Evolutionary conservation across 1,284 basidiomycete genomes (phyloP).

Genomic region (Rhizoctonia solani): DNA sequence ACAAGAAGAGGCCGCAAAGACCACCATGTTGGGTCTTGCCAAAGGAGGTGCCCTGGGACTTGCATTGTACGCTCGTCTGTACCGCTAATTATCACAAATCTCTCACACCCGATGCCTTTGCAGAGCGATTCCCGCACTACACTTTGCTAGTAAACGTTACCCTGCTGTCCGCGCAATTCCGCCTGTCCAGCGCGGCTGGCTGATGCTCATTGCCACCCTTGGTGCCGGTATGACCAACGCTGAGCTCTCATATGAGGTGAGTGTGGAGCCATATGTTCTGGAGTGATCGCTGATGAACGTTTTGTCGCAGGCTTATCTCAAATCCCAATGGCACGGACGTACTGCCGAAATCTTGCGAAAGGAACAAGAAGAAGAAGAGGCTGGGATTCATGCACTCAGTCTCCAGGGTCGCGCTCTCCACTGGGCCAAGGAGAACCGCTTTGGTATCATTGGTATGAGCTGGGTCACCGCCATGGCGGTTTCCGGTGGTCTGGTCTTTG

Average conservation of each 20-base stretch:
- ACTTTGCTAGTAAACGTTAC: constrained; percentile 29
- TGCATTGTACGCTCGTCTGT: neutral
- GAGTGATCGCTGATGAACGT: neutral
- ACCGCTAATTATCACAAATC: neutral
- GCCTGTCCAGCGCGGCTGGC: constrained; percentile 17
- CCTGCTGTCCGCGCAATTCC: constrained; percentile 23
- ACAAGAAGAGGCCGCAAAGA: constrained; percentile 42
- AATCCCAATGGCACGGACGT: constrained; percentile 30
- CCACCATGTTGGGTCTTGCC: constrained; percentile 1
- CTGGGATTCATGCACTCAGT: constrained; percentile 13
- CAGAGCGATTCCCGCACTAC: constrained; percentile 13
- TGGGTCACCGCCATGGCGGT: constrained; percentile 32
- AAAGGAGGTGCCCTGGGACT: constrained; percentile 9
- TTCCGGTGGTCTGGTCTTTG: constrained; percentile 28
- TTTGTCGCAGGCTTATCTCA: constrained; percentile 14
- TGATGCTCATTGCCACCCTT: constrained; percentile 14
- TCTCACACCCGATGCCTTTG: neutral
- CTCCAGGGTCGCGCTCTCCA: constrained; percentile 26
- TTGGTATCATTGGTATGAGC: constrained; percentile 32
- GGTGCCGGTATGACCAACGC: constrained; percentile 28
- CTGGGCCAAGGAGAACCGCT: constrained; percentile 31
- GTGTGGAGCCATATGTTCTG: neutral
- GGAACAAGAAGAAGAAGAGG: constrained; percentile 20
- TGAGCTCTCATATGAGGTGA: constrained; percentile 23
- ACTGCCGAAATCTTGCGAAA: constrained; percentile 27